These are phyloP conservation scores for Sporothrix sp. DNA, from an alignment of 2,329 filamentous ascomycete species.

Conservation along the genomic window DNA sequence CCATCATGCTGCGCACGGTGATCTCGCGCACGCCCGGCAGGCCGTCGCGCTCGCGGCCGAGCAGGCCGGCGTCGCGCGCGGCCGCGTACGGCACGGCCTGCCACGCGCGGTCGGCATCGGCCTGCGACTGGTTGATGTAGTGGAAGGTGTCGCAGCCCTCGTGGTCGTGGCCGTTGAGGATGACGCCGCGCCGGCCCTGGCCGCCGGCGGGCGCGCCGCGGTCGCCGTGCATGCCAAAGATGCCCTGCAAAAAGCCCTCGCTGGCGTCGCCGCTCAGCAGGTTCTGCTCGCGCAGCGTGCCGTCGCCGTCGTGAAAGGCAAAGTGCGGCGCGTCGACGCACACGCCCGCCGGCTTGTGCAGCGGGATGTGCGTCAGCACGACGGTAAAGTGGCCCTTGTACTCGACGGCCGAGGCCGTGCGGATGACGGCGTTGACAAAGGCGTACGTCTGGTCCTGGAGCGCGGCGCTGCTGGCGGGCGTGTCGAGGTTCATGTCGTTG, in stretches of 20 bases:
- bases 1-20: slow-evolving; percentile 98
- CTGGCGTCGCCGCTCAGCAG: slow-evolving; percentile 67
- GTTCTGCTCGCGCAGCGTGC: slow-evolving; percentile 81
- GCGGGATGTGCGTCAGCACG: slow-evolving; percentile 81
- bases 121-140: slow-evolving; percentile 55
- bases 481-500: slow-evolving; percentile 91
- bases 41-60: slow-evolving; percentile 22
- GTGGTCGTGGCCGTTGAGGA: slow-evolving; percentile 92
- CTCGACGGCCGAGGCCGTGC: slow-evolving; percentile 50
- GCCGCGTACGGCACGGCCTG: slow-evolving; percentile 40
- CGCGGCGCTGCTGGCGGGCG: slow-evolving; percentile 55
- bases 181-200: slow-evolving; percentile 60
- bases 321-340: slow-evolving; percentile 83
- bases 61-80: slow-evolving; percentile 33
- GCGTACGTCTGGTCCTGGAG: slow-evolving; percentile 69
- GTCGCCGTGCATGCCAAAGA: slow-evolving; percentile 68
- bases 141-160: slow-evolving; percentile 88
- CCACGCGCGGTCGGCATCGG: slow-evolving; percentile 39
- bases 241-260: slow-evolving; percentile 67
- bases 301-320: slow-evolving; percentile 58
- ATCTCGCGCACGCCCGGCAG: slow-evolving; percentile 70
- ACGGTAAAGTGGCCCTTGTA: slow-evolving; percentile 63
- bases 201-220: slow-evolving; percentile 48
- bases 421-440: slow-evolving; percentile 64
- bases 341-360: slow-evolving; percentile 72